Conservation (phyloP, 2,329 filamentous ascomycete species). For the Trichoderma sp. region DNA sequence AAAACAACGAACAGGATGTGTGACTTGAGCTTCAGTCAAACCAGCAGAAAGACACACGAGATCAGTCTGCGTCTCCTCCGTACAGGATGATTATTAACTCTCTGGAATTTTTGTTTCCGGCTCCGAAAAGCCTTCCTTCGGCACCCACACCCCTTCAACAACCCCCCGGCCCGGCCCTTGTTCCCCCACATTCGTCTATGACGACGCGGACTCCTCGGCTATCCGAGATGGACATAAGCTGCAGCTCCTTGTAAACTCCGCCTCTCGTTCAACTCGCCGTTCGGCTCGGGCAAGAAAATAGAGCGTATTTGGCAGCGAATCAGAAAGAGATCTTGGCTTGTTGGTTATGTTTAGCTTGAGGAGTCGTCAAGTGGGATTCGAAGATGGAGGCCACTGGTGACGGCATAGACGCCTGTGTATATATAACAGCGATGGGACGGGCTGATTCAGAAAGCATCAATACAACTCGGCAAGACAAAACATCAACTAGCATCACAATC, state of each 20-base stretch:
- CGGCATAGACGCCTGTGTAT: background rate
- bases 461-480: background rate
- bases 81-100: background rate
- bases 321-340: background rate
- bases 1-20: background rate
- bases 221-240: constrained; percentile 8
- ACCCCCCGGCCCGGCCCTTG: background rate
- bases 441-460: background rate
- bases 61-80: background rate
- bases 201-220: constrained; percentile 6
- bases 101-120: background rate
- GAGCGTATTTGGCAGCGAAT: background rate
- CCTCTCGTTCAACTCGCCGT: background rate
- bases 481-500: background rate
- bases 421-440: background rate
- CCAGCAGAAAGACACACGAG: background rate
- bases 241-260: background rate
- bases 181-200: background rate
- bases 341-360: background rate
- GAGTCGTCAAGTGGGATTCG: background rate
- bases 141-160: background rate
- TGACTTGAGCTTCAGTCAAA: background rate
- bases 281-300: background rate
- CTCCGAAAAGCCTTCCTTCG: background rate
- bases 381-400: background rate